Percentiles rank a stretch among this genome's conserved stretches.
These are phyloP conservation scores for Wickerhamiella pararugosa DNA, from an alignment of 1,139 yeast genomes.

Conservation along the genomic window DNA sequence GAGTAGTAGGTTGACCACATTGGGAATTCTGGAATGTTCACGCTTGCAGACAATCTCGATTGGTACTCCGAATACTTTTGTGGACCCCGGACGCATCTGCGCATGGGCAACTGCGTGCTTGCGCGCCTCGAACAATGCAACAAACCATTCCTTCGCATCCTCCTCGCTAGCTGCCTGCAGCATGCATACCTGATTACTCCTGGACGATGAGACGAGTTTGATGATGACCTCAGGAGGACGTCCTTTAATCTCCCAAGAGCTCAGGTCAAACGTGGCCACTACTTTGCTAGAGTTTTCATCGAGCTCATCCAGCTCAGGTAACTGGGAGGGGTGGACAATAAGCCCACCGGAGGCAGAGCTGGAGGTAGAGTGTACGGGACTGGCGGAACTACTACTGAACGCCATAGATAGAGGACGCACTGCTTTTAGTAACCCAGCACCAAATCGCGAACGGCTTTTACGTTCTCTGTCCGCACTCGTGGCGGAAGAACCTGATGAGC, in stretches of 20 bases:
- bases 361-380: not conserved
- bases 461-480: not conserved
- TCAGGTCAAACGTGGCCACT: conserved; percentile 39
- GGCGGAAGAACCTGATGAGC: not conserved
- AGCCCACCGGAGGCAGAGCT: conserved; percentile 15
- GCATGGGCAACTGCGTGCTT: conserved; percentile 24
- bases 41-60: conserved; percentile 58
- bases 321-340: conserved; percentile 36
- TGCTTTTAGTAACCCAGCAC: conserved; percentile 25
- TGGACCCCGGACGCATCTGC: conserved; percentile 19
- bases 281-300: conserved; percentile 41
- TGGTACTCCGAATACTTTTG: conserved; percentile 79
- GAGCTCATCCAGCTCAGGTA: conserved; percentile 39
- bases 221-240: conserved; percentile 3
- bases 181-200: conserved; percentile 33
- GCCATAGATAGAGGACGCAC: conserved; percentile 31
- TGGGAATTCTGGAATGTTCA: conserved; percentile 49
- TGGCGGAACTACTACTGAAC: conserved; percentile 13
- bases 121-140: conserved; percentile 29
- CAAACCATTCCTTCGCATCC: conserved; percentile 68
- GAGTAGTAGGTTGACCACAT: conserved; percentile 47
- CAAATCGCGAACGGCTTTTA: conserved; percentile 6
- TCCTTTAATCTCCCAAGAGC: conserved; percentile 25
- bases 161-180: conserved; percentile 54
- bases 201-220: conserved; percentile 4